phyloP scores from a whole-genome alignment of 2,329 filamentous ascomycete genomes.

The Epichloe gansuensis region DNA sequence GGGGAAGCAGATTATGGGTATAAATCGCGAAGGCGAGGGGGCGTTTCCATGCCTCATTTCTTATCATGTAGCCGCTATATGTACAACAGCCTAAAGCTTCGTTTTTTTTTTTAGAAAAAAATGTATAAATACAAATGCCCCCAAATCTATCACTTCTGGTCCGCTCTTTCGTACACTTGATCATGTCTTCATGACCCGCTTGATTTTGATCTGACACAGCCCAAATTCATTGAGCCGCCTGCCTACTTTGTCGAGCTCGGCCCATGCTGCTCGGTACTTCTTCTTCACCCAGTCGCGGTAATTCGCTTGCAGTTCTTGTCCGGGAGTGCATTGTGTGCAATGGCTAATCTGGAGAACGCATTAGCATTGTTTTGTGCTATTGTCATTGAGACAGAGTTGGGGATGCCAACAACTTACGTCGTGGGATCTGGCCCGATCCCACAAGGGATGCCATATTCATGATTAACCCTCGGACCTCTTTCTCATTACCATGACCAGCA shows the following conservation, averaged over 20 bases:
- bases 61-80: slow-evolving; percentile 11
- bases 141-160: slow-evolving; percentile 10
- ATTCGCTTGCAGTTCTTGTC: slow-evolving; percentile 50
- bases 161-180: slow-evolving; percentile 18
- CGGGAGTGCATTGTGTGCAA: slow-evolving; percentile 63
- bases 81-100: slow-evolving; percentile 24
- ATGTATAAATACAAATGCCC: slow-evolving; percentile 11
- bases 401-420: slow-evolving; percentile 46
- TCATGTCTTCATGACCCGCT: slow-evolving; percentile 36
- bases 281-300: slow-evolving; percentile 65
- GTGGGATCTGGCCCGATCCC: slow-evolving; percentile 54
- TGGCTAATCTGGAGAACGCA: slow-evolving; percentile 46
- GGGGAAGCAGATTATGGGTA: background rate
- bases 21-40: background rate
- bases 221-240: slow-evolving; percentile 31
- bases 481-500: slow-evolving; percentile 58
- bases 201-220: slow-evolving; percentile 37
- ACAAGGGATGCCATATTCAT: slow-evolving; percentile 53
- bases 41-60: background rate
- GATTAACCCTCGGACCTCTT: slow-evolving; percentile 55
- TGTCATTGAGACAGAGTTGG: background rate
- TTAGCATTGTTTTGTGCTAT: background rate
- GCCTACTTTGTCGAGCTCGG: slow-evolving; percentile 45
- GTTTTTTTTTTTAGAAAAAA: slow-evolving; percentile 21
- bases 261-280: slow-evolving; percentile 59